Conservation (phyloP, 306 rosid species). For the Cucumis cinereus region DNA sequence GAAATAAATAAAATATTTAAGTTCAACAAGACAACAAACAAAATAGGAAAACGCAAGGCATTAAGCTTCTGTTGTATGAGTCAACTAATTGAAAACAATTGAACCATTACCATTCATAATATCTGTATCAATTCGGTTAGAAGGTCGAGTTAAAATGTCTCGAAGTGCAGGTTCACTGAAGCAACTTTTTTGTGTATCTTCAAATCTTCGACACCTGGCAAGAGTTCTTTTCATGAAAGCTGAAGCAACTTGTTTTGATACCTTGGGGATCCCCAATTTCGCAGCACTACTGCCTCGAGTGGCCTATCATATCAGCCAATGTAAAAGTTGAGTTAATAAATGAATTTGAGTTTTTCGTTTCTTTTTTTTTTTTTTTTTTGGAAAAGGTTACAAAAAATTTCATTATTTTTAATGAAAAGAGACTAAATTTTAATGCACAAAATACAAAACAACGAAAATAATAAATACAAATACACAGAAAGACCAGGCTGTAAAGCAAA, state of each 20-base stretch:
- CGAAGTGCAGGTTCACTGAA: constrained; percentile 47
- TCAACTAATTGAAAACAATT: constrained; percentile 7
- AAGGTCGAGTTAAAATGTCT: constrained; percentile 41
- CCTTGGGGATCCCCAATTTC: constrained; percentile 56
- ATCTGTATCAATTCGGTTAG: constrained; percentile 21
- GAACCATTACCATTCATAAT: constrained; percentile 19
- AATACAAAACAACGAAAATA: too few relatives aligned
- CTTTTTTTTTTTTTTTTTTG: too few relatives aligned
- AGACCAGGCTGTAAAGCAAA: too few relatives aligned
- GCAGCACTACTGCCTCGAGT: constrained; percentile 68
- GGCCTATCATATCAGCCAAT: constrained; percentile 42
- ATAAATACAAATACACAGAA: too few relatives aligned
- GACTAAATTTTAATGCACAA: too few relatives aligned
- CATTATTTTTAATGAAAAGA: too few relatives aligned
- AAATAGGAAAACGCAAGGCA: neutral
- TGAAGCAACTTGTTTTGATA: constrained; percentile 51
- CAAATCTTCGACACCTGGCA: constrained; percentile 50
- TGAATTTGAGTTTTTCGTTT: neutral
- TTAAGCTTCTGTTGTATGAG: neutral
- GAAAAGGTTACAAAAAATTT: too few relatives aligned
- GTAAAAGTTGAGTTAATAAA: neutral
- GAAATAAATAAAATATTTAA: neutral
- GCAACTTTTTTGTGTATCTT: constrained; percentile 64
- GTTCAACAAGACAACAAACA: neutral
- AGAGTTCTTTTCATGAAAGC: constrained; percentile 74